Conservation (phyloP, 768 basidiomycete genomes). For the Rhodotorula paludigena region DNA sequence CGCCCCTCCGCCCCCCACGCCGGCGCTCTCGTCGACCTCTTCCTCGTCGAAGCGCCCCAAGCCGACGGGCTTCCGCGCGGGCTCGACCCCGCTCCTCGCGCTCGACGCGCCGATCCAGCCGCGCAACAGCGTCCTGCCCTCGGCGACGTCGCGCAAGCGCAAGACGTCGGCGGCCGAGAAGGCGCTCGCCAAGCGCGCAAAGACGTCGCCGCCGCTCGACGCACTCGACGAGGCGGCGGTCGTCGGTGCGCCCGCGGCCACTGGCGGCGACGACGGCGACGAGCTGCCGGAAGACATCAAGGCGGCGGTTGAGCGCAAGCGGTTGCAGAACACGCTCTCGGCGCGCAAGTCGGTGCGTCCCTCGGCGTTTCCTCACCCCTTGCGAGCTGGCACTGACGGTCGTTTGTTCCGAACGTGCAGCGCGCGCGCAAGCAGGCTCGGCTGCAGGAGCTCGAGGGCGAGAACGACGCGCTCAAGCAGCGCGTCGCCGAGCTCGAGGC, state of each 20-base stretch:
- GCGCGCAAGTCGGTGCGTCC: slow-evolving; percentile 75
- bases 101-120: slow-evolving; percentile 73
- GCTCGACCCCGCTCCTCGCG: slow-evolving; percentile 50
- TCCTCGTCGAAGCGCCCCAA: not conserved
- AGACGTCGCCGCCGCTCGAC: no score
- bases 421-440: slow-evolving; percentile 8
- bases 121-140: slow-evolving; percentile 67
- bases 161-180: slow-evolving; percentile 37
- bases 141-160: slow-evolving; percentile 71
- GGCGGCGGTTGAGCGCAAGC: slow-evolving; percentile 67
- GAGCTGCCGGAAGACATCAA: slow-evolving; percentile 27
- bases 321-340: slow-evolving; percentile 75
- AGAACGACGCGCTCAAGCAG: slow-evolving; percentile 1
- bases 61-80: slow-evolving; percentile 25
- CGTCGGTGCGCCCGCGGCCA: not conserved
- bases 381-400: no score
- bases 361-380: no score
- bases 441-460: slow-evolving; percentile 7
- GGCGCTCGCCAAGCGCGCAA: slow-evolving; percentile 33
- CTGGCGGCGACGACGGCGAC: not conserved
- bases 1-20: not conserved
- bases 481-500: not conserved
- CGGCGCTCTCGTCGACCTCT: not conserved
- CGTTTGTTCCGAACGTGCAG: no score
- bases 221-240: not conserved